Evolutionary conservation across 176 grass and related monocot species (phyloP).

Genomic region (Oryza brachyantha): DNA sequence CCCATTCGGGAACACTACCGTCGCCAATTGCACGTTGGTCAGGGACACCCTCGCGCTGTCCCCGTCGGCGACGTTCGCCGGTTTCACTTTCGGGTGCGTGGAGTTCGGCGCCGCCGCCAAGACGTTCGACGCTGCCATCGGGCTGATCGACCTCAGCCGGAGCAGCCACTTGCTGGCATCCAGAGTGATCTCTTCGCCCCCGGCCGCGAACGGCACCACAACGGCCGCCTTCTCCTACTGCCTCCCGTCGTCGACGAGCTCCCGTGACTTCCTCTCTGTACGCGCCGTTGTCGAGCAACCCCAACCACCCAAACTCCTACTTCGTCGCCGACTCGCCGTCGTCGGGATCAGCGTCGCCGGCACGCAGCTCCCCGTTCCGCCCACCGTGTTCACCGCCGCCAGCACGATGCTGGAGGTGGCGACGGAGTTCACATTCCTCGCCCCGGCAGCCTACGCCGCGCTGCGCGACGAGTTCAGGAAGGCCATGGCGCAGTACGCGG

Average conservation of each 20-base stretch:
- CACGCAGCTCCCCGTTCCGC: neutral
- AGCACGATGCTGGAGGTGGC: slow-evolving; percentile 35
- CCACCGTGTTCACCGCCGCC: neutral
- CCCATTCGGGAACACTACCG: neutral
- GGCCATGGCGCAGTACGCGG: slow-evolving; percentile 28
- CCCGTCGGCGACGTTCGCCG: neutral
- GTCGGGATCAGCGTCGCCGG: slow-evolving; percentile 29
- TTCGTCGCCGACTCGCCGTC: slow-evolving; percentile 39
- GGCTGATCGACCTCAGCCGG: slow-evolving; percentile 48
- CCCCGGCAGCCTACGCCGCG: slow-evolving; percentile 24
- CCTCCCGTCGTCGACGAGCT: slow-evolving; percentile 35
- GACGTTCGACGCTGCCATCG: slow-evolving; percentile 12
- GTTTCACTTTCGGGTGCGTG: slow-evolving; percentile 57
- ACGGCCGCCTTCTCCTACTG: slow-evolving; percentile 52
- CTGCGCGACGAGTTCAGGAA: slow-evolving; percentile 29
- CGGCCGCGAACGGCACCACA: neutral
- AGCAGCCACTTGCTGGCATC: slow-evolving; percentile 34
- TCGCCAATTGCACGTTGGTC: slow-evolving; percentile 28
- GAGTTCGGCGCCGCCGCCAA: neutral
- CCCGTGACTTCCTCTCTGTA: slow-evolving; percentile 38
- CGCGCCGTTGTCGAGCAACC: slow-evolving; percentile 28
- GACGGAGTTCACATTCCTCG: slow-evolving; percentile 38
- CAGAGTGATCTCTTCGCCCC: neutral
- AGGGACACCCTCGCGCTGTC: slow-evolving; percentile 39
- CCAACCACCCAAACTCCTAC: slow-evolving; percentile 21